Evolutionary conservation across 2,329 filamentous ascomycete genomes (phyloP).

Genomic region (Penicillium italicum): DNA sequence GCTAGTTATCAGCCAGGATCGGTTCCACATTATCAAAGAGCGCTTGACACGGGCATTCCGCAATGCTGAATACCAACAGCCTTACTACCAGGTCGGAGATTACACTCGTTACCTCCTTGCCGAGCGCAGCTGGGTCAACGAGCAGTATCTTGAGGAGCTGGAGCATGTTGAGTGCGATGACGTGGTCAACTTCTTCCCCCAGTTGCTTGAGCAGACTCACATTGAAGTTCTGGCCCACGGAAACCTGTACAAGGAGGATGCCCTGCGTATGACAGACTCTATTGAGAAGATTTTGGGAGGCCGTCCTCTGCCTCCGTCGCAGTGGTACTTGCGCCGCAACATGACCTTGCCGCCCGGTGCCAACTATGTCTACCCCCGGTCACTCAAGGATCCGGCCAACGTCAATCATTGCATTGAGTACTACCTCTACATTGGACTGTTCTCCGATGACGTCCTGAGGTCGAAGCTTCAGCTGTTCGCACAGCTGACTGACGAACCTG

Average conservation of each 20-base stretch:
- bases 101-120: constrained; percentile 76
- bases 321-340: constrained; percentile 76
- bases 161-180: constrained; percentile 69
- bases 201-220: constrained; percentile 76
- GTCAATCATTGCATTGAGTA: constrained; percentile 85
- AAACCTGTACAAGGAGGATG: constrained; percentile 92
- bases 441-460: constrained; percentile 64
- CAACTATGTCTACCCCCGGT: constrained; percentile 79
- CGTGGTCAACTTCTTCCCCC: constrained; percentile 72
- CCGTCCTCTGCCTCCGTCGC: constrained; percentile 66
- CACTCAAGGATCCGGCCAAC: constrained; percentile 79
- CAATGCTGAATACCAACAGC: constrained; percentile 84
- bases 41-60: constrained; percentile 70
- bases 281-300: constrained; percentile 75
- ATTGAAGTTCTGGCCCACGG: constrained; percentile 87
- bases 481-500: constrained; percentile 88
- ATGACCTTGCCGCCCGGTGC: constrained; percentile 73
- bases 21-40: constrained; percentile 90
- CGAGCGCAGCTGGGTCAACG: constrained; percentile 73
- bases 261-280: constrained; percentile 76
- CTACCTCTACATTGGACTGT: constrained; percentile 66
- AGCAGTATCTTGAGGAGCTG: constrained; percentile 75
- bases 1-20: constrained; percentile 76
- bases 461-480: constrained; percentile 78
- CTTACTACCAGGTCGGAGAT: constrained; percentile 82